Evolutionary conservation across 2,329 filamentous ascomycete genomes (phyloP), one percentile per base, ranked within the genome.

Genomic region (Colletotrichum sp.): DNA sequence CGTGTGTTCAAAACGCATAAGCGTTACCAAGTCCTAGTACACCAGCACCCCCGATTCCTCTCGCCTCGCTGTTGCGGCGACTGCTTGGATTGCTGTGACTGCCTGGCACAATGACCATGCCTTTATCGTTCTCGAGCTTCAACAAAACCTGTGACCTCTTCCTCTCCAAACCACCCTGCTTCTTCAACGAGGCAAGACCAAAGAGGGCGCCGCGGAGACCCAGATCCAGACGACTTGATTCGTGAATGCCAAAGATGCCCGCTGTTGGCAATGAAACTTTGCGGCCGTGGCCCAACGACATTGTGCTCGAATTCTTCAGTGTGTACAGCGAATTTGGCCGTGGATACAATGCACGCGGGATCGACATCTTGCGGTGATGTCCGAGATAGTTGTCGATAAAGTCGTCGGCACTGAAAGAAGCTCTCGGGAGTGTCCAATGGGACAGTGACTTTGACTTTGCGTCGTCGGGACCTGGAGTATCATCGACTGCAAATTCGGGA

Each of bases 261-360:
- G 78, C 77, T 7, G 78, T 80, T 12, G 78, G 76, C 12, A 75
- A 69, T 6, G 78, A 76, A 56, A 77, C 74, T 56, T 77, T 77
- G 10, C 77, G 78, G 32, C 73, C 71, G 34, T 78, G 77, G 32
- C 52, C 30, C 4, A 76, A 24, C 7, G 64, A 55, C n/a, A 63
- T 28, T 52, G 30, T n/a, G 18, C 64, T 59, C 48, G 58, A 24
- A 30, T 62, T 72, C 6, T 72, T 71, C 10, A 61, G 69, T 18
- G 61, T n/a, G 30, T 73, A 67, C 21, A 78, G 28, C 5, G 77
- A 1, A 21, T 62, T 72, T 7, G 72, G 74, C 10, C 66, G 71
- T 8, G 61, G 36, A 24, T 73, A 67, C 26, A 78, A 58, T 5
- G 77, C 48, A 14, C 65, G 71, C 9, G 71, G 58, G 10, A 74